A percentile compares a stretch with the other conserved stretches of the same genome.
Evolutionary conservation across 2,329 filamentous ascomycete genomes (phyloP).

Genomic region (Catunica adiposa): DNA sequence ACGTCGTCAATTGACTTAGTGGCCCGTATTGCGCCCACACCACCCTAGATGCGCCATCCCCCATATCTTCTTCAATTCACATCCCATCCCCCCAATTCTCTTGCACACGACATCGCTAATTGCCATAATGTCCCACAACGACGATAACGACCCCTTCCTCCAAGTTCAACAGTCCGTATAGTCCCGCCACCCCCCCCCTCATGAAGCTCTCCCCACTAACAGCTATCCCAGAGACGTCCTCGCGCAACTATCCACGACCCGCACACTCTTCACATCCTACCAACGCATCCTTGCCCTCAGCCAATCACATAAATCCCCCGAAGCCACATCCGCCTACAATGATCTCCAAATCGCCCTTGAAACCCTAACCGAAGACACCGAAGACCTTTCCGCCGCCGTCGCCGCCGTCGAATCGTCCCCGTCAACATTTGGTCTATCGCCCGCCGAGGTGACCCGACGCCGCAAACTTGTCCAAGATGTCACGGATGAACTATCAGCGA

Average conservation of each 20-base stretch:
- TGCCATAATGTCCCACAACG: slow-evolving; percentile 48
- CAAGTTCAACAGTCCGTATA: slow-evolving; percentile 52
- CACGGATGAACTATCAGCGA: slow-evolving; percentile 73
- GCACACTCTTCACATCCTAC: slow-evolving; percentile 85
- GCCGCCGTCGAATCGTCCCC: slow-evolving; percentile 77
- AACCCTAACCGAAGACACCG: slow-evolving; percentile 64
- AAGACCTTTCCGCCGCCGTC: slow-evolving; percentile 76
- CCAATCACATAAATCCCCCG: slow-evolving; percentile 55
- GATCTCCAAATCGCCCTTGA: slow-evolving; percentile 51
- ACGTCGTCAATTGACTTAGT: background rate
- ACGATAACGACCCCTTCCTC: slow-evolving; percentile 54
- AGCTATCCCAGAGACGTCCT: slow-evolving; percentile 59
- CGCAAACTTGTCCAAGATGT: slow-evolving; percentile 75
- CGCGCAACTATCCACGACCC: slow-evolving; percentile 59
- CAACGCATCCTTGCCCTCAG: slow-evolving; percentile 83
- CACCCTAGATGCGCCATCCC: background rate
- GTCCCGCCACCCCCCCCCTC: background rate
- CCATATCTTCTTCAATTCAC: background rate
- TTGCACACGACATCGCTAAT: background rate
- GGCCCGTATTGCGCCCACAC: background rate
- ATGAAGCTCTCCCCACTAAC: slow-evolving; percentile 4
- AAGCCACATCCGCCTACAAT: slow-evolving; percentile 61
- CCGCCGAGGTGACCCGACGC: slow-evolving; percentile 65
- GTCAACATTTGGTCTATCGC: slow-evolving; percentile 68
- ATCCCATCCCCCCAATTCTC: background rate